Percentiles rank a stretch among this genome's conserved stretches.
Conservation (phyloP, 306 rosid species). For the Carpinus fangiana region DNA sequence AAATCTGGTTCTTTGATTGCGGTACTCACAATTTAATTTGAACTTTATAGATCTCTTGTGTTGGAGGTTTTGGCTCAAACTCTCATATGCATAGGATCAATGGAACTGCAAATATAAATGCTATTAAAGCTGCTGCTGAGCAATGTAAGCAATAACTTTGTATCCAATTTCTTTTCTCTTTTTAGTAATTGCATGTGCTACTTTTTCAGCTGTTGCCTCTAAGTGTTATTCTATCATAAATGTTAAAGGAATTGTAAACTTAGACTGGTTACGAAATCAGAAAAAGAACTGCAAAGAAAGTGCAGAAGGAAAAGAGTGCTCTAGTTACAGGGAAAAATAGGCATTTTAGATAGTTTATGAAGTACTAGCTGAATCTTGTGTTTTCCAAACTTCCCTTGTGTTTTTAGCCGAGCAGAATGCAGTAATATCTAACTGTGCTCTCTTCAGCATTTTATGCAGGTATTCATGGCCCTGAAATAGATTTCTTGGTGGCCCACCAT, state of each 20-base stretch:
- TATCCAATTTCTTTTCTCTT: not conserved
- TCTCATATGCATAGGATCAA: conserved; percentile 7
- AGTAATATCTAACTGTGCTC: not conserved
- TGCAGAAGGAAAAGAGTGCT: not conserved
- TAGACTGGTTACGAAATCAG: not conserved
- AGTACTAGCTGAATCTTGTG: not conserved
- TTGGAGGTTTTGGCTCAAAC: conserved; percentile 10
- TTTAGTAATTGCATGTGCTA: not conserved
- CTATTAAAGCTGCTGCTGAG: conserved; percentile 5
- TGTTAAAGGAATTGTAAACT: too few relatives aligned
- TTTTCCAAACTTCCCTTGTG: not conserved
- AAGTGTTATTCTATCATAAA: not conserved
- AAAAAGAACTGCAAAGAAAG: not conserved
- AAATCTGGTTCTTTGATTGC: not conserved
- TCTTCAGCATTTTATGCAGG: not conserved
- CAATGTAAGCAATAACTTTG: not conserved
- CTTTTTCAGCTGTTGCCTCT: not conserved
- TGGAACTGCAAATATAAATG: conserved; percentile 12
- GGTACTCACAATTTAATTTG: not conserved
- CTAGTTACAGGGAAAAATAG: not conserved
- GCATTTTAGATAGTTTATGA: not conserved
- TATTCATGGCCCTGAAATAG: not conserved
- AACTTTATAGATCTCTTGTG: conserved; percentile 6
- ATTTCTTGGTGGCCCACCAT: not conserved
- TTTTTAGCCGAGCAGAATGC: not conserved